Conservation (phyloP, 331 rosid species). For the Stylosanthes scabra region DNA sequence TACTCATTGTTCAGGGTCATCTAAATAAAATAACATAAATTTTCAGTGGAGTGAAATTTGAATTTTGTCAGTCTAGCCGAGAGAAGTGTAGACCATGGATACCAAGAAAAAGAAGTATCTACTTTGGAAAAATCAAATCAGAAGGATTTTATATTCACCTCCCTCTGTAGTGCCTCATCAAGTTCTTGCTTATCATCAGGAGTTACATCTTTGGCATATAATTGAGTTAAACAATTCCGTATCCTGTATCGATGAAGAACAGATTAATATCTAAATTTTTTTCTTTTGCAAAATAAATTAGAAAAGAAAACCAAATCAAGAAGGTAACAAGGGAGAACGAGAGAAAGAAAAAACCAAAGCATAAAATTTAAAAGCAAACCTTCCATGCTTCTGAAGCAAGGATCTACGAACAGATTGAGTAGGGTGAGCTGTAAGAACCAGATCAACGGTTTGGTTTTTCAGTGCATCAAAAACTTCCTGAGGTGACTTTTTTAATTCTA, state of each 20-base stretch:
- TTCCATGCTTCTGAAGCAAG: conserved; percentile 93
- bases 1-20: not conserved
- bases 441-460: conserved; percentile 91
- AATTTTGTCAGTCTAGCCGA: conserved; percentile 10
- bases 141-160: conserved; percentile 58
- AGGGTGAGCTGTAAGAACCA: conserved; percentile 97
- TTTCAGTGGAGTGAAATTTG: conserved; percentile 10
- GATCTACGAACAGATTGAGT: conserved; percentile 96
- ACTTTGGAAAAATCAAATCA: not conserved
- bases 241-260: conserved; percentile 56
- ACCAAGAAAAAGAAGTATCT: not conserved
- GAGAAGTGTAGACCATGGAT: not conserved
- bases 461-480: conserved; percentile 89
- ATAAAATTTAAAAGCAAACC: conserved; percentile 52
- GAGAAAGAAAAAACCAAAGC: not conserved
- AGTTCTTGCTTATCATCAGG: conserved; percentile 95
- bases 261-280: conserved; percentile 10
- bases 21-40: not conserved
- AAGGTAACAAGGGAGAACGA: not conserved
- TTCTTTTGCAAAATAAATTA: not conserved
- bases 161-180: conserved; percentile 96
- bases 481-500: conserved; percentile 73
- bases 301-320: not conserved
- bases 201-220: conserved; percentile 80
- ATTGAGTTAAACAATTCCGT: conserved; percentile 70